Percentiles rank a stretch among this genome's conserved stretches.
Evolutionary conservation across 73 alveolate genomes (phyloP).

Genomic region (Tetrahymena elliotti): DNA sequence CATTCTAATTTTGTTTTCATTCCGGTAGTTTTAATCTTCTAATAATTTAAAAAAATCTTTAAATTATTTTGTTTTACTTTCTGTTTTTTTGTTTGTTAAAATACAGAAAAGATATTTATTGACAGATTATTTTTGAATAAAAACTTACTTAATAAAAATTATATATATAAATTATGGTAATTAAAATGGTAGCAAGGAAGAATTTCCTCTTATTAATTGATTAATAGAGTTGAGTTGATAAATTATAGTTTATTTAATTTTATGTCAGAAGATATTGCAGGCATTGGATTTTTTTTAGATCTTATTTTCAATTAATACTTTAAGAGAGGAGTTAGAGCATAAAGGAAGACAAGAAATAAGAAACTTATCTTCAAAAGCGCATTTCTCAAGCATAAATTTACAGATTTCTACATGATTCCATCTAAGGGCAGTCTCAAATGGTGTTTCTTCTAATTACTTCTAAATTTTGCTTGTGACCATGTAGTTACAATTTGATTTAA

Average conservation of each 20-base stretch:
- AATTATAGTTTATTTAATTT: background rate
- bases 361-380: background rate
- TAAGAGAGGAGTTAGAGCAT: background rate
- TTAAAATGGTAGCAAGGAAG: no score
- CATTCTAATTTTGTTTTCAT: no score
- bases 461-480: background rate
- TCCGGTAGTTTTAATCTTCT: no score
- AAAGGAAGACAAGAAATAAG: background rate
- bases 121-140: no score
- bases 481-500: slow-evolving; percentile 40
- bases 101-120: no score
- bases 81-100: no score
- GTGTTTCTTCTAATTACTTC: slow-evolving; percentile 32
- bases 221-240: background rate
- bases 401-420: slow-evolving; percentile 44
- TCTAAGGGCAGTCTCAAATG: slow-evolving; percentile 46
- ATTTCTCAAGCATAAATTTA: background rate
- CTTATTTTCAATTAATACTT: background rate
- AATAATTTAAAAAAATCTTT: no score
- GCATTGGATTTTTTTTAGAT: background rate
- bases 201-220: no score
- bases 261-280: background rate
- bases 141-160: no score
- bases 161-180: background rate
- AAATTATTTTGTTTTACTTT: no score